A percentile compares a stretch with the other conserved stretches of the same genome.
Conservation (phyloP, 495 filamentous ascomycete genomes). For the Aspergillus nanangensis region DNA sequence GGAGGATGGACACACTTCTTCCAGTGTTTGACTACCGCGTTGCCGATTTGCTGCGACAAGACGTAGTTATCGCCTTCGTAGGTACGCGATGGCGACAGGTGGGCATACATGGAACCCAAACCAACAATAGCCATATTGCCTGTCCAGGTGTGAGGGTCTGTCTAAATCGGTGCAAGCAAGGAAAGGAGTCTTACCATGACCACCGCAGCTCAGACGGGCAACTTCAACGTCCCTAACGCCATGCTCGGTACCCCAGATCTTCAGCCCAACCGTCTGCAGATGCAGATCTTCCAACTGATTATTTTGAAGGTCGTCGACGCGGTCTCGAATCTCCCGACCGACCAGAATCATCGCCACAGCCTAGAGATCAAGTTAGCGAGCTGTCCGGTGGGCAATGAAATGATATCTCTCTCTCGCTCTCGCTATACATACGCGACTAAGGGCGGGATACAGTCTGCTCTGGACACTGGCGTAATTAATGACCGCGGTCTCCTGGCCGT, state of each 20-base stretch:
- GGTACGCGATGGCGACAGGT: not conserved
- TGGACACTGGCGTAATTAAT: not conserved
- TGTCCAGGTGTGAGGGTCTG: not conserved
- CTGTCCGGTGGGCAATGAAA: too few species aligned
- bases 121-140: not conserved
- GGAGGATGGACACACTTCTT: not conserved
- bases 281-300: not conserved
- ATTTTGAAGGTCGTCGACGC: not conserved
- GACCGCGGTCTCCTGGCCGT: not conserved
- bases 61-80: not conserved
- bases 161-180: not conserved
- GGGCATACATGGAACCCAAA: not conserved
- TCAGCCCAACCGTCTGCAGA: not conserved
- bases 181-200: not conserved
- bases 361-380: not conserved
- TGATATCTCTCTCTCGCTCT: too few species aligned
- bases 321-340: not conserved
- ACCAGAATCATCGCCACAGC: not conserved
- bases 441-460: not conserved
- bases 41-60: not conserved
- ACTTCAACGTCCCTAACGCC: not conserved
- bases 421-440: not conserved
- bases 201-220: not conserved
- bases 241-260: not conserved
- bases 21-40: not conserved